Evolutionary conservation across 139 green algal species (phyloP), one percentile per base, ranked within the genome.

Genomic region (Chlorella sorokiniana): DNA sequence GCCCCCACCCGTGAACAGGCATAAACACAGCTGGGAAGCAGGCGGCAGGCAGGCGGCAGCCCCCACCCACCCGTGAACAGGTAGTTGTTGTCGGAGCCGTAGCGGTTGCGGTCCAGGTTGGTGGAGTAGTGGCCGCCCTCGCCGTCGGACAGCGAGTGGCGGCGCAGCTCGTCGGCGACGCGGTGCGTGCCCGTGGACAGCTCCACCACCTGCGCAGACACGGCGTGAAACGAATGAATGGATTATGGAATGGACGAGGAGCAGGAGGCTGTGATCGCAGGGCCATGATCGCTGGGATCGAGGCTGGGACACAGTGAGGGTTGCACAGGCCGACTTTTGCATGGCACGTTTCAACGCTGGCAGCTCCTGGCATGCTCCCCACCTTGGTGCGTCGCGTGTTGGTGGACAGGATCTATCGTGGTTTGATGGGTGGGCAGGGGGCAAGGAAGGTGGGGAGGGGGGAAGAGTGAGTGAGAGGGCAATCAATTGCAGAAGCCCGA

Each of bases 101-200:
- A 99, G 37, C 96, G 81, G 89, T 99, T 99, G 69, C 96, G 88
- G 89, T 99, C 96, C 51, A 99, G 83, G 90, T 98, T 98, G 23
- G 96, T 98, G 61, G 88, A 94, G 89, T 98, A 99, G 80, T 97
- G 91, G 20, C 91, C 91, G 7, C 90, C 90, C 59, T 92, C 86
- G 35, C 86, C 90, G 76, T 98, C 95, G 11, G 82, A 87, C 22
- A 98, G 84, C 63, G 92, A 96, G 86, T 98, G 95, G 72, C 92
- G 91, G 35, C 90, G 90, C 42, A 98, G 85, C 84, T 99, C 96
- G 41, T 98, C 96, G 5, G 95, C 94, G 4, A 98, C 95, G 41
- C 94, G 56, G 75, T 81, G 75, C 40, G 75, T 81, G 38, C 75
- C 75, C 0, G 75, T 71, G 40, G 40, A 61, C 40, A 94, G 14